These are phyloP conservation scores for Acorus gramineus DNA, from an alignment of 106 monocot species.

Conservation along the genomic window DNA sequence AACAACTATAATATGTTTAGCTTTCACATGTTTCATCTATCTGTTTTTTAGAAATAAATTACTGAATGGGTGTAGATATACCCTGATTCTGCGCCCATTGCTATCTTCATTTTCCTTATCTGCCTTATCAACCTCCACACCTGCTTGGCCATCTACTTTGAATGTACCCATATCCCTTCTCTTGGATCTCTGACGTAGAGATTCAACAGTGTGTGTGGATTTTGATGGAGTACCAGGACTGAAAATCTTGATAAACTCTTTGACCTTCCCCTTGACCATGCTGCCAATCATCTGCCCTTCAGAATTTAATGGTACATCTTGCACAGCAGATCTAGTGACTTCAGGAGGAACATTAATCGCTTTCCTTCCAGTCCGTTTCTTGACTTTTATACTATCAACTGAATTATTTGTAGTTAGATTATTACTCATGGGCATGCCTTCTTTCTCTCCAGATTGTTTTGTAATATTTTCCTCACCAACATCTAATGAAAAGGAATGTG, in stretches of 20 bases:
- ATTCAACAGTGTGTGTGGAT: conserved; percentile 17
- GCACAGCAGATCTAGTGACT: neutral
- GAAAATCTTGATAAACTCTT: conserved; percentile 83
- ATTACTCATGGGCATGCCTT: conserved; percentile 7
- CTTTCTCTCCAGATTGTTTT: conserved; percentile 15
- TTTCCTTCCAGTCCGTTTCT: conserved; percentile 7
- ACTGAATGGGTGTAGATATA: conserved; percentile 4
- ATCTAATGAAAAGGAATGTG: neutral
- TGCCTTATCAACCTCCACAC: conserved; percentile 6
- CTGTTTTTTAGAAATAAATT: no score
- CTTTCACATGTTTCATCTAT: no score
- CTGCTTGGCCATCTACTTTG: conserved; percentile 19
- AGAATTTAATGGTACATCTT: conserved; percentile 12
- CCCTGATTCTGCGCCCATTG: conserved; percentile 6
- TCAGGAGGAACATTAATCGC: conserved; percentile 1
- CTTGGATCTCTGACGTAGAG: conserved; percentile 17
- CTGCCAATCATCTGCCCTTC: conserved; percentile 34
- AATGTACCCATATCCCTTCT: conserved; percentile 19
- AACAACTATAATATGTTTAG: no score
- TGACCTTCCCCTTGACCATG: conserved; percentile 68
- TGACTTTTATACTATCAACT: conserved; percentile 7
- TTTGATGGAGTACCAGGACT: conserved; percentile 40
- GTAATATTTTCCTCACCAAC: conserved; percentile 17
- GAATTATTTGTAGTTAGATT: neutral
- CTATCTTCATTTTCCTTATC: conserved; percentile 16